phyloP scores from a whole-genome alignment of 1,284 basidiomycete genomes.

The Puccinia polysora region DNA sequence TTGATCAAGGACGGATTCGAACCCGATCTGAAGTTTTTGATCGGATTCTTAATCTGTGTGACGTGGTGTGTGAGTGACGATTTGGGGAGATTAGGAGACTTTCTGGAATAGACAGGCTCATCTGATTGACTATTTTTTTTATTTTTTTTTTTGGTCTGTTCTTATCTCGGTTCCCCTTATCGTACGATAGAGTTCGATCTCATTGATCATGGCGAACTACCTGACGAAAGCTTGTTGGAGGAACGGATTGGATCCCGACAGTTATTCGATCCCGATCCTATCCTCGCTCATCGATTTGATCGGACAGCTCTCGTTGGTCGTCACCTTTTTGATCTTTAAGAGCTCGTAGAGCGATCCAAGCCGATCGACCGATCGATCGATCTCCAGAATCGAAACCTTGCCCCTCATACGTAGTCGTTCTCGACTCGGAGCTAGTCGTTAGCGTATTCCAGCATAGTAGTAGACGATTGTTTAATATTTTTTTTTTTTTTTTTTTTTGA shows the following conservation, averaged over 20 bases:
- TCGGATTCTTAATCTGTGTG: slow-evolving; percentile 63
- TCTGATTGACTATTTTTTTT: too few species aligned
- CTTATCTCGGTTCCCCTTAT: neutral
- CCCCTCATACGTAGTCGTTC: too few species aligned
- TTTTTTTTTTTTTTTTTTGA: too few species aligned
- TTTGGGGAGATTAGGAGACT: neutral
- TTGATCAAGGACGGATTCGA: slow-evolving; percentile 69
- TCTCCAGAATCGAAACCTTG: too few species aligned
- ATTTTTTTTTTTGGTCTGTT: too few species aligned
- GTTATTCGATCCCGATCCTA: slow-evolving; percentile 86
- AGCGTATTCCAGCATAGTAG: too few species aligned
- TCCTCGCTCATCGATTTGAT: slow-evolving; percentile 83
- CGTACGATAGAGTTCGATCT: slow-evolving; percentile 57
- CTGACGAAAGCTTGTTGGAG: neutral
- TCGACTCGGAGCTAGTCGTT: too few species aligned
- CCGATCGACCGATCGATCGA: too few species aligned
- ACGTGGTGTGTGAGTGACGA: slow-evolving; percentile 67
- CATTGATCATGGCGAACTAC: neutral
- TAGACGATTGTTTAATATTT: too few species aligned
- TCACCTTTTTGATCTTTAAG: slow-evolving; percentile 54
- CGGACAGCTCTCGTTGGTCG: slow-evolving; percentile 72
- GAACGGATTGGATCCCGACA: slow-evolving; percentile 51
- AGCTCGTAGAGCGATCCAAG: too few species aligned
- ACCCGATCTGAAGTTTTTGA: slow-evolving; percentile 57
- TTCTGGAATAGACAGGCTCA: neutral